These are phyloP conservation scores for Corymbia calophylla DNA, from an alignment of 441 rosid genomes.

Conservation along the genomic window DNA sequence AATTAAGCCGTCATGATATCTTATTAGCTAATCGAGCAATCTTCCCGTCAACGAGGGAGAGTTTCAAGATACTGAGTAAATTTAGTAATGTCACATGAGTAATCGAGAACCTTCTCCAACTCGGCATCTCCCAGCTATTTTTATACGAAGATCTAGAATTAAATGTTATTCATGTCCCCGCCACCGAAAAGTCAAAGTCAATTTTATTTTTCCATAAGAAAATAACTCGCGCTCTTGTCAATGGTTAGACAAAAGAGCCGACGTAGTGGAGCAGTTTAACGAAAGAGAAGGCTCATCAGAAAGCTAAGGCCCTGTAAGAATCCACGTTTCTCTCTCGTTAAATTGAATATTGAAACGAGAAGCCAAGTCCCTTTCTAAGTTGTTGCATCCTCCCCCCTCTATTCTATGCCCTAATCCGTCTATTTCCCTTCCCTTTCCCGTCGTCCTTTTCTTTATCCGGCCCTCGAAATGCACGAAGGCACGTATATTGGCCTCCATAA, in stretches of 20 bases:
- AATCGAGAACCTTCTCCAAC: not conserved
- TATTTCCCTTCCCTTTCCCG: not conserved
- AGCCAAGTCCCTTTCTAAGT: not conserved
- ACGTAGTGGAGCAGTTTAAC: not conserved
- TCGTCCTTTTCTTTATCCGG: not conserved
- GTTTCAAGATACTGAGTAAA: fast-evolving
- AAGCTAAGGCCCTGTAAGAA: not conserved
- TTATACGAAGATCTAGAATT: not conserved
- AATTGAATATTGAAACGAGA: not conserved
- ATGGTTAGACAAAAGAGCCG: not conserved
- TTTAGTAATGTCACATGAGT: not conserved
- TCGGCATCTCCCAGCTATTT: not conserved
- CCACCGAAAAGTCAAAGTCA: fast-evolving
- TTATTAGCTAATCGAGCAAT: too few species aligned
- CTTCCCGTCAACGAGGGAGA: too few species aligned
- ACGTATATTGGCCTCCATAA: fast-evolving
- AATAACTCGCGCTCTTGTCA: not conserved
- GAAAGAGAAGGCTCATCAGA: not conserved
- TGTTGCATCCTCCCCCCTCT: not conserved
- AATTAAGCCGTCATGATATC: fast-evolving
- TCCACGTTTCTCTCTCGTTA: not conserved
- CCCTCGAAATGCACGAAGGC: not conserved
- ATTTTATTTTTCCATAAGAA: not conserved
- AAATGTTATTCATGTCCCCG: fast-evolving
- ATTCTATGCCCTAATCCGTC: not conserved